Percentiles rank a stretch among this genome's conserved stretches.
Evolutionary conservation across 306 rosid genomes (phyloP).

Genomic region (Nissolia schottii): DNA sequence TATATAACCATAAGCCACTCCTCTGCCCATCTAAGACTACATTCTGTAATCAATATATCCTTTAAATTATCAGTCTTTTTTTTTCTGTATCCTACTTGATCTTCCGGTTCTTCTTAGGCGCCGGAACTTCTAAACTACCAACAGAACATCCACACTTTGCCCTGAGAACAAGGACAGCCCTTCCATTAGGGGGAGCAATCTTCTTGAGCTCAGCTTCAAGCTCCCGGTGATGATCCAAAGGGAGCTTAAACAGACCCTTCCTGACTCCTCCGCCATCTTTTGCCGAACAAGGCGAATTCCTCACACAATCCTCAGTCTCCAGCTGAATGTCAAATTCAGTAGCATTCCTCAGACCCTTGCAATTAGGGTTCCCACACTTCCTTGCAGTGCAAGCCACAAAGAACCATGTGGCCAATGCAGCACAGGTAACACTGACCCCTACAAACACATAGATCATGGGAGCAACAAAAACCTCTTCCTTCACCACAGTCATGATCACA

Average conservation of each 20-base stretch:
- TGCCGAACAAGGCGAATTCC: conserved; percentile 49
- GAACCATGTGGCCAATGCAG: conserved; percentile 64
- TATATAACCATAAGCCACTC: conserved; percentile 34
- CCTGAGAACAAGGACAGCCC: conserved; percentile 78
- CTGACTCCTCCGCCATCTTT: conserved; percentile 51
- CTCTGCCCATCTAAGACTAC: conserved; percentile 39
- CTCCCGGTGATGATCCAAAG: conserved; percentile 82
- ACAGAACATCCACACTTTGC: conserved; percentile 93
- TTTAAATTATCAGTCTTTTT: conserved; percentile 15
- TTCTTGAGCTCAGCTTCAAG: conserved; percentile 85
- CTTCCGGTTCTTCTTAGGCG: conserved; percentile 62
- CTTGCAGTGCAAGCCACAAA: conserved; percentile 54
- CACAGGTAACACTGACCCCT: conserved; percentile 53
- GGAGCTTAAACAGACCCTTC: conserved; percentile 76
- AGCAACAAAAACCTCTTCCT: conserved; percentile 58
- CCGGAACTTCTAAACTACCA: conserved; percentile 96
- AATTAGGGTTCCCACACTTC: conserved; percentile 75
- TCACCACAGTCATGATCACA: conserved; percentile 37
- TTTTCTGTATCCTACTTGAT: conserved; percentile 51
- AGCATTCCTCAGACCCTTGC: conserved; percentile 77
- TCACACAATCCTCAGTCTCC: conserved; percentile 94
- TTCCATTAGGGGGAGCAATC: conserved; percentile 92
- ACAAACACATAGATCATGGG: conserved; percentile 71
- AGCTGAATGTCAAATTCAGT: conserved; percentile 87
- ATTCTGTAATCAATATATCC: conserved; percentile 29